Percentiles rank a stretch among this genome's conserved stretches.
These are phyloP conservation scores for Moniliophthora roreri DNA, from an alignment of 1,284 basidiomycete species.

Conservation along the genomic window DNA sequence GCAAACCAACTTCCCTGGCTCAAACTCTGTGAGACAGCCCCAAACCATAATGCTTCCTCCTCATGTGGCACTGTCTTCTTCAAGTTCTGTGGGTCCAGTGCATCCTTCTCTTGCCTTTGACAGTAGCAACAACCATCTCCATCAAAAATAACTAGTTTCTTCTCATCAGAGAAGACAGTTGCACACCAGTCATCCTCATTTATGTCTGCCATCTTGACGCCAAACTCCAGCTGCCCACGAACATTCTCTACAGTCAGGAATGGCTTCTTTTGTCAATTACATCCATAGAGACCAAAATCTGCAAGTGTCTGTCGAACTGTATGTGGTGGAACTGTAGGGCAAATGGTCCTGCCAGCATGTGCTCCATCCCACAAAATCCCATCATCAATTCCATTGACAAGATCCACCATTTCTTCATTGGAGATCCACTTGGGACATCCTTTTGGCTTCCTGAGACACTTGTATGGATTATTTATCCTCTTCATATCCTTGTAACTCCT, in stretches of 20 bases:
- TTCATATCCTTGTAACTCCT: too few relatives aligned
- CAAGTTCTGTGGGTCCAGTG: slow-evolving; percentile 13
- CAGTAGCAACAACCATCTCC: slow-evolving; percentile 22
- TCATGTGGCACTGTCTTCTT: slow-evolving; percentile 23
- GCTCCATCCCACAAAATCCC: not conserved
- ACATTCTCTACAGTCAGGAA: not conserved
- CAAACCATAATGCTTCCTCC: slow-evolving; percentile 24
- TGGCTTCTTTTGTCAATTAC: not conserved
- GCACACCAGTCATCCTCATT: not conserved
- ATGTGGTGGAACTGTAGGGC: not conserved
- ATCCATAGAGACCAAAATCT: not conserved
- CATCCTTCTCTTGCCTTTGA: slow-evolving; percentile 19
- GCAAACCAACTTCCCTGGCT: slow-evolving; percentile 12
- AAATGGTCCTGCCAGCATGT: not conserved
- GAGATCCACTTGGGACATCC: too few relatives aligned
- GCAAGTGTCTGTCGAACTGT: not conserved
- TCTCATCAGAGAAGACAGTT: slow-evolving; percentile 16
- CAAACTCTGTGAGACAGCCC: slow-evolving; percentile 18
- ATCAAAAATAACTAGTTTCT: slow-evolving; percentile 21
- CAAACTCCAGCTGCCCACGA: too few relatives aligned
- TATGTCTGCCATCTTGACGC: too few relatives aligned
- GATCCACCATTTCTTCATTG: not conserved
- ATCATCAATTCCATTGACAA: not conserved
- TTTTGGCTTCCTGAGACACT: too few relatives aligned
- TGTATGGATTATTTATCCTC: too few relatives aligned